Base-by-base conservation (phyloP, 192 early-diverging fungal species). In the Dimargaris cristalligena region DNA sequence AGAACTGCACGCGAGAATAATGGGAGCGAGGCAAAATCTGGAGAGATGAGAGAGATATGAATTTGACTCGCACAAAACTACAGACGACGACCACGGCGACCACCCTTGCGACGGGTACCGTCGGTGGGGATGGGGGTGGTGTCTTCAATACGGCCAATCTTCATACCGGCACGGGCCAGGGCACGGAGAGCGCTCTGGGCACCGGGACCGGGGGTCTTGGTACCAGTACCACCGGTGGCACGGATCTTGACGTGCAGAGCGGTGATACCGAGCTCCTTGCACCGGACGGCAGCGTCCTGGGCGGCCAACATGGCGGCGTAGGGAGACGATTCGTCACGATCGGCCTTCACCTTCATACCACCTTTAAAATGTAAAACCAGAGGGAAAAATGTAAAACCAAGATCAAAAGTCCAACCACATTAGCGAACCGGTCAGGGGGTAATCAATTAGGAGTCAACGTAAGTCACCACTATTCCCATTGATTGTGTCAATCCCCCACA, bases 331-430 rank as follows among this genome's bases (percentile, higher is more conserved):
- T 99, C 96, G 75, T 99, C 96, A 83, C 96, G 94, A 78, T 99
- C 96, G 57, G 93, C 89, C 88, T 99, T 99, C 72, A 99, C 96
- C 84, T 93, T 97, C 96, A 99, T 99, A 66, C 96, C 96, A 83
- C 93, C 93, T 92, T 67, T 14, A 44, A 67, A 31, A 64, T 51
- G 38, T 41, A 28, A 58, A 58, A 20, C 26, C 8, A 31, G 25
- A 20, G 8, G 25, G 25, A 11, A 18, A 11, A 52, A 52, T 11
- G 20, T 52, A 31, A 52, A 52, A 52, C 8, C 8, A 20, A 11
- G 26, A 10, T 52, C 6, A 11, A 52, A 18, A 29, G 25, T 11
- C 9, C 30, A n/a, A n/a, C 6, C 33, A 28, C 56, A 58, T 18
- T 58, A 18, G 33, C 56, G 22, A 29, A n/a, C 23, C 16, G 41